Evolutionary conservation across 1,284 basidiomycete genomes (phyloP), one percentile per base, ranked within the genome.

Genomic region (Trichosporon inkin): DNA sequence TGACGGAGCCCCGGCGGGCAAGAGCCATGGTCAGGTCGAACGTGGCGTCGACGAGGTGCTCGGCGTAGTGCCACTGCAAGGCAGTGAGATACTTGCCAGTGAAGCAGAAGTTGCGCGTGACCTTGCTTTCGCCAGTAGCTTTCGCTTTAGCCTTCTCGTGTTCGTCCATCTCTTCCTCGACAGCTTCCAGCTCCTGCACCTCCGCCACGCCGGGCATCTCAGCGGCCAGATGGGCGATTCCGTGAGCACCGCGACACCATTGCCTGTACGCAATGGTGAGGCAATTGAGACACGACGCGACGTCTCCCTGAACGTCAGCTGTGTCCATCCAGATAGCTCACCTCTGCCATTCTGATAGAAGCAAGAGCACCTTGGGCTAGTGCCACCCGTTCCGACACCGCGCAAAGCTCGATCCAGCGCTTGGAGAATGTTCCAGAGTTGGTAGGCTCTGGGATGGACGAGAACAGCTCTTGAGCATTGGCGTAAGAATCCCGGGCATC

Each of bases 191-290:
- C 17, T 38, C 37, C 53, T 57, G 60, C 11, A 60, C 77, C 71
- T 20, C 78, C 62, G 63, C 68, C 54, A 37, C 68, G 61, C 36
- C 34, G 10, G 41, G 38, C 0, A 53, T 10, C 17, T 28, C 38
- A 6, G 70, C 61, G 5, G 68, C 81, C 6, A 92, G 79, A 10
- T 89, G 85, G 3, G 84, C 77, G 0, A 93, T 73, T 1, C 85
- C 84, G 34, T 89, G 88, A 1, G 86, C 80, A 0, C 89, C 89
- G 35, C 90, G 84, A 66, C 88, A 88, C 83, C 86, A 90, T 0
- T 94, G 78, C 3, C 92, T 84, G 62, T 92, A 81, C 0, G 88
- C 84, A 65, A 89, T 87, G 10, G 88, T 79, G 56, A 88, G 81
- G 16, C 83, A 83, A 22, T 82, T 80, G 16, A 92, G 72, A 0